These are phyloP conservation scores for Fusarium musae DNA, from an alignment of 2,329 filamentous ascomycete genomes.

Conservation along the genomic window DNA sequence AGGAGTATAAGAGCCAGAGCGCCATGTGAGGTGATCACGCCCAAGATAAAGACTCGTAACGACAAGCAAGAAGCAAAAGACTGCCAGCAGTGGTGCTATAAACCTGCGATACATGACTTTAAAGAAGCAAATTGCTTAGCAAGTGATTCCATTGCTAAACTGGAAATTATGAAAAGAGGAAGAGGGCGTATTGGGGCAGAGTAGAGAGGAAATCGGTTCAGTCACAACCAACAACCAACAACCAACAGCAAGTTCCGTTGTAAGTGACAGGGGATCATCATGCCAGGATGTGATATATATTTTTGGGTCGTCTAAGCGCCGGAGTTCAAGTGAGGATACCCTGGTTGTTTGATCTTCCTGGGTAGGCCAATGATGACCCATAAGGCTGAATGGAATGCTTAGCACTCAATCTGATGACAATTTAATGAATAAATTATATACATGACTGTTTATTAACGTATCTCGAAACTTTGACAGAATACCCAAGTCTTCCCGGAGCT, in stretches of 20 bases:
- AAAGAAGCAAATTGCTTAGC: not conserved
- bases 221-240: not conserved
- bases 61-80: conserved; percentile 26
- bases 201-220: not conserved
- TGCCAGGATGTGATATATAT: not conserved
- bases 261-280: not conserved
- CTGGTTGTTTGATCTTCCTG: not conserved
- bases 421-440: not conserved
- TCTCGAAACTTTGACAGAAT: accelerated
- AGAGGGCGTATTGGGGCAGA: not conserved
- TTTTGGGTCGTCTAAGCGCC: conserved; percentile 25
- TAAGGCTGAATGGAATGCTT: not conserved
- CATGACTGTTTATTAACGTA: too few species aligned
- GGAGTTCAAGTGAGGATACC: not conserved
- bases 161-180: not conserved
- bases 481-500: too few species aligned
- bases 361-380: not conserved
- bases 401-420: not conserved
- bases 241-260: conserved; percentile 2
- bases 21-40: conserved; percentile 21
- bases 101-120: conserved; percentile 31
- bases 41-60: conserved; percentile 35
- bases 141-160: not conserved
- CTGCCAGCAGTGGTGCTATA: conserved; percentile 20
- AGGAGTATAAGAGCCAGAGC: conserved; percentile 10